phyloP scores from a whole-genome alignment of 495 filamentous ascomycete genomes.

The Podospora pseudopauciseta region DNA sequence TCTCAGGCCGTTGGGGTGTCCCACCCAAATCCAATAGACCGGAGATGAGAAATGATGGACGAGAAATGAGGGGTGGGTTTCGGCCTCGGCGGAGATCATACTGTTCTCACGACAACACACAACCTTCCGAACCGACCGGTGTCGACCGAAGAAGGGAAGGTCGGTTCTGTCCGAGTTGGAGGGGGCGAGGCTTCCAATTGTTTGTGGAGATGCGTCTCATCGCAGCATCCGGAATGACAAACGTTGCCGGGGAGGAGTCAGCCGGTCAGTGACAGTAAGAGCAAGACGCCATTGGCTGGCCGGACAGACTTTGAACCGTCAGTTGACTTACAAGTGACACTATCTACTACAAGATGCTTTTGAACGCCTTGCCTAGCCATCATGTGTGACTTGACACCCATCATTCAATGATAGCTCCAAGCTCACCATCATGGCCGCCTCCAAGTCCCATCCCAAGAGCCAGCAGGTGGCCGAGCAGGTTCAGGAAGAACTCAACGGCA shows the following conservation, averaged over 20 bases:
- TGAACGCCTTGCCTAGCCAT: not conserved
- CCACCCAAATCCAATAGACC: constrained; percentile 10
- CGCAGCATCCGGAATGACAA: not conserved
- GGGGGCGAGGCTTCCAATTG: not conserved
- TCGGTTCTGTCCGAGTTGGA: not conserved
- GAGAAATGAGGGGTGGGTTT: constrained; percentile 10
- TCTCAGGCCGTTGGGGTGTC: not conserved
- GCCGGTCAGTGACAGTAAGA: not conserved
- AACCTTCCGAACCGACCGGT: not conserved
- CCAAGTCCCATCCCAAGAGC: constrained; percentile 12
- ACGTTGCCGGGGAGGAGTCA: not conserved
- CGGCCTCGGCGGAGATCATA: not conserved
- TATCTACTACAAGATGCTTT: not conserved
- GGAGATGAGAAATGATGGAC: constrained; percentile 5
- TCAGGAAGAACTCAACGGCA: constrained; percentile 35
- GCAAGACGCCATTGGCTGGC: not conserved
- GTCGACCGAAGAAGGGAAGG: not conserved
- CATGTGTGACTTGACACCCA: not conserved
- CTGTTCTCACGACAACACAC: not conserved
- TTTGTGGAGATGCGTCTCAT: not conserved
- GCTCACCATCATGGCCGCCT: not conserved
- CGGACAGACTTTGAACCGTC: not conserved
- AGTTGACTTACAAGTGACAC: not conserved
- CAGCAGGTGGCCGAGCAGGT: constrained; percentile 29
- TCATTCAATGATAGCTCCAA: not conserved